These are phyloP conservation scores for Penicillium lagena DNA, from an alignment of 495 filamentous ascomycete species.

Conservation along the genomic window DNA sequence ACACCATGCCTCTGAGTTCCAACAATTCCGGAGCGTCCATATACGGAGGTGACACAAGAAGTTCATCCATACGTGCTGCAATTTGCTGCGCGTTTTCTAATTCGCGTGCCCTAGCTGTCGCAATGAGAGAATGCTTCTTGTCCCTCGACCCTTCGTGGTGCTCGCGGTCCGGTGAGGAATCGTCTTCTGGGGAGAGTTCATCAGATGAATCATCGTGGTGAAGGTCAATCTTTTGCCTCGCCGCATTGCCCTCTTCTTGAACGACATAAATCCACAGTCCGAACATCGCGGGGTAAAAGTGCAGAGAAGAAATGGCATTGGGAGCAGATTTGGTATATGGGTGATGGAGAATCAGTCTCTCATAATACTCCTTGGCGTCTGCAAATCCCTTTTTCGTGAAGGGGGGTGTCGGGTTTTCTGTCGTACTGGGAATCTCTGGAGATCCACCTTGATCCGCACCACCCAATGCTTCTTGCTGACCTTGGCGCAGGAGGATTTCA, in stretches of 20 bases:
- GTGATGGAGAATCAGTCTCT: conserved; percentile 60
- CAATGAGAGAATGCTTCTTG: conserved; percentile 14
- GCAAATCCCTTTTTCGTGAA: conserved; percentile 49
- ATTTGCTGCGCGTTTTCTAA: conserved; percentile 49
- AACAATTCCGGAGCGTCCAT: conserved; percentile 51
- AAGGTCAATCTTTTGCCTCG: conserved; percentile 17
- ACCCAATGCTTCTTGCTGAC: conserved; percentile 13
- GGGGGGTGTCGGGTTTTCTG: conserved; percentile 3
- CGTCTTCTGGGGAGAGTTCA: conserved; percentile 25
- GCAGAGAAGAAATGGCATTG: conserved; percentile 38
- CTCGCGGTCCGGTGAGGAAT: conserved; percentile 13
- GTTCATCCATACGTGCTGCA: conserved; percentile 54
- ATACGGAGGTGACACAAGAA: conserved; percentile 59
- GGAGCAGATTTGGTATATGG: conserved; percentile 46
- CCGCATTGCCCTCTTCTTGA: conserved; percentile 40
- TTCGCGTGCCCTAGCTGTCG: conserved; percentile 22
- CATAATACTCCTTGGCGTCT: conserved; percentile 56
- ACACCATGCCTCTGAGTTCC: conserved; percentile 59
- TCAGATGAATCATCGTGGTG: conserved; percentile 13
- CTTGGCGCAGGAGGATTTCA: conserved; percentile 54
- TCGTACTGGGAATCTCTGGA: background rate
- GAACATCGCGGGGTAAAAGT: conserved; percentile 65
- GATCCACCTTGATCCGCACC: background rate
- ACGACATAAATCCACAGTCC: conserved; percentile 58
- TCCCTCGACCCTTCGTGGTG: conserved; percentile 3